phyloP scores from a whole-genome alignment of 2,329 filamentous ascomycete species.

The Aureobasidium sp. region DNA sequence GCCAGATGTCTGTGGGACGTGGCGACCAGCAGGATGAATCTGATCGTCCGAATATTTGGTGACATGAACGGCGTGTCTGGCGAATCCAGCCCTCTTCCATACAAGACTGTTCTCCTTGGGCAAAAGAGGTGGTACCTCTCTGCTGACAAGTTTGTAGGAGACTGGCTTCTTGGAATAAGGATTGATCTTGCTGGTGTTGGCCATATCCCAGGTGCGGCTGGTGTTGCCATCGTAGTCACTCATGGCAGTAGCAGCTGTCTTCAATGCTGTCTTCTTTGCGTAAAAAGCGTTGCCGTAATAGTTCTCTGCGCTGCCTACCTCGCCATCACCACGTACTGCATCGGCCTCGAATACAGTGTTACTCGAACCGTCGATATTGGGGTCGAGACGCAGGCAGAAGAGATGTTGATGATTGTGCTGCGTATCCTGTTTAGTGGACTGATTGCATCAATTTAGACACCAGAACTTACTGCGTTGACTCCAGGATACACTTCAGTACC shows the following conservation, averaged over 20 bases:
- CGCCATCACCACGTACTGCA: slow-evolving; percentile 60
- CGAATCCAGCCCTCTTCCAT: slow-evolving; percentile 85
- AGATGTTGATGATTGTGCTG: slow-evolving; percentile 88
- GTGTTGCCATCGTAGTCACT: slow-evolving; percentile 78
- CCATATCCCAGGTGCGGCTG: slow-evolving; percentile 82
- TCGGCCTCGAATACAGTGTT: slow-evolving; percentile 74
- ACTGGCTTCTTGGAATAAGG: slow-evolving; percentile 78
- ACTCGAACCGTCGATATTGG: slow-evolving; percentile 75
- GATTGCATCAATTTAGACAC: neutral
- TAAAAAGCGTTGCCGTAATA: slow-evolving; percentile 87
- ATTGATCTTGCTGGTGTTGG: slow-evolving; percentile 76
- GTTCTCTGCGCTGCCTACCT: slow-evolving; percentile 75
- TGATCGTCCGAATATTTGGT: slow-evolving; percentile 79
- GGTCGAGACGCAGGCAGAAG: slow-evolving; percentile 82
- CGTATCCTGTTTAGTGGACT: neutral
- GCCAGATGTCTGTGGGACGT: slow-evolving; percentile 82
- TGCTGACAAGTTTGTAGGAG: slow-evolving; percentile 81
- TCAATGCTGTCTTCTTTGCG: slow-evolving; percentile 73
- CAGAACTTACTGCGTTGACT: slow-evolving; percentile 58
- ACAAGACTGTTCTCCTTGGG: slow-evolving; percentile 76
- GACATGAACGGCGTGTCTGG: slow-evolving; percentile 78
- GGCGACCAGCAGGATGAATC: slow-evolving; percentile 76
- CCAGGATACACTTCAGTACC: slow-evolving; percentile 86
- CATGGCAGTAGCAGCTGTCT: slow-evolving; percentile 59
- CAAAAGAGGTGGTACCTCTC: slow-evolving; percentile 71